Base-by-base conservation (phyloP, 371 early-diverging fungal genomes). In the Lichtheimia corymbifera region DNA sequence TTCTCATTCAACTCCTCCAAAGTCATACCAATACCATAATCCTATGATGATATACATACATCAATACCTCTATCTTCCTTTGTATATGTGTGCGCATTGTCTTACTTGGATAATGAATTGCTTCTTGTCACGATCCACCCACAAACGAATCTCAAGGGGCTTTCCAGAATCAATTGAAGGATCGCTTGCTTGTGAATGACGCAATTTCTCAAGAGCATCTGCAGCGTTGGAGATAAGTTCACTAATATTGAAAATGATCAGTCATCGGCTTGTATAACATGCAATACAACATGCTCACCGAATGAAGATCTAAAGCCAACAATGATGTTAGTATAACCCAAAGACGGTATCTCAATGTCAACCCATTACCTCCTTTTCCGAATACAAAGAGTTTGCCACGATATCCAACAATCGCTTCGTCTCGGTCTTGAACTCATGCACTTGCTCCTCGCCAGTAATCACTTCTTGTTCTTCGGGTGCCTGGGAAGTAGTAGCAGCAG, bases 1-100 rank as follows among this genome's bases (percentile, higher is more conserved):
- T 96, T 97, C 30, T 86, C 84, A 55, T 83, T 81, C 53, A 99
- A 82, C 68, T 98, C 95, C 14, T 88, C 90, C 68, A 95, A 88
- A 11, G 92, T 96, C 99, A 99, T 99, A 64, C 99, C 99, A 63
- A 99, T 91, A 71, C 99, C 99, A 57, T 89, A 91, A 79, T 99
- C 99, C 71, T 77, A 68, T 30, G 18, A 4, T n/a, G 14, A 11
- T 30, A 25, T 28, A n/a, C 1, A 15, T 45, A 43, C 17, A 30
- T 55, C 22, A 5, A 25, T 40, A 45, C 4, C 15, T 51, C 22
- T 22, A 22, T n/a, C 15, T 22, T 14, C 4, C 28, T 2, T 7
- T 1, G 15, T 25, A 13, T 15, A 41, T 42, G 25, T n/a, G 3
- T 25, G 9, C 1, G 17, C 3, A 24, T 0, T 42, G 14, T 35